Evolutionary conservation across 768 basidiomycete genomes (phyloP), one percentile per base, ranked within the genome.

Genomic region (Albatrellus ellisii): DNA sequence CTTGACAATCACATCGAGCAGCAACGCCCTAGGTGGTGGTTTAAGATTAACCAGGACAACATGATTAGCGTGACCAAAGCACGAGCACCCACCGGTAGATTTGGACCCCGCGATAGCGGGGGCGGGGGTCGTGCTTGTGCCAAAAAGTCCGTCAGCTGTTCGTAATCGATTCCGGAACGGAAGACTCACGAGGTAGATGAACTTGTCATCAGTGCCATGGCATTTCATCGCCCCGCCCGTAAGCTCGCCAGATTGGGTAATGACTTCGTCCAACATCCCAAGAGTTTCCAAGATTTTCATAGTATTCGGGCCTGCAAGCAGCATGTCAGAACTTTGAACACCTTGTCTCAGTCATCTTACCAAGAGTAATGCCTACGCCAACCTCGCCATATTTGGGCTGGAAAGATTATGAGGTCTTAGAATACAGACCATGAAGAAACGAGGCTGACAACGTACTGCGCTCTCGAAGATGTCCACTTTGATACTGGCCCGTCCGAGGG

Each of bases 381-480:
- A 36, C 35, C 18, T 36, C 35, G 4, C 35, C 35, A 7, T 31
- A 31, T 31, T 7, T 31, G 12, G 29, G 17, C 29, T 31, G 7
- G 12, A 12, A 7, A 12, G 4, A 25, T 6, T 15, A 14, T 26
- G 22, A 22, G 24, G 27, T 11, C 22, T 25, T n/a, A 31, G 12
- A 31, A 7, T 17, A 31, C 12, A 17, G 17, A 31, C 12, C 6
- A 7, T 12, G 12, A 10, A 3, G 27, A 24, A 2, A 11, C 6
- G 27, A 12, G 25, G 1, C n/a, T n/a, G n/a, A 20, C 28, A 34
- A 51, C 56, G 22, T 52, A 72, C 72, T 35, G 72, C 66, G 33
- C 70, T 64, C 54, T 75, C 75, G 47, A 73, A 77, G 2, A 74
- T 48, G n/a, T 67, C 58, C 11, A 68, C 67, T 11, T 59, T 51